Evolutionary conservation across 257 asterid genomes (phyloP), one percentile per base, ranked within the genome.

Genomic region (Nicotiana otophora): DNA sequence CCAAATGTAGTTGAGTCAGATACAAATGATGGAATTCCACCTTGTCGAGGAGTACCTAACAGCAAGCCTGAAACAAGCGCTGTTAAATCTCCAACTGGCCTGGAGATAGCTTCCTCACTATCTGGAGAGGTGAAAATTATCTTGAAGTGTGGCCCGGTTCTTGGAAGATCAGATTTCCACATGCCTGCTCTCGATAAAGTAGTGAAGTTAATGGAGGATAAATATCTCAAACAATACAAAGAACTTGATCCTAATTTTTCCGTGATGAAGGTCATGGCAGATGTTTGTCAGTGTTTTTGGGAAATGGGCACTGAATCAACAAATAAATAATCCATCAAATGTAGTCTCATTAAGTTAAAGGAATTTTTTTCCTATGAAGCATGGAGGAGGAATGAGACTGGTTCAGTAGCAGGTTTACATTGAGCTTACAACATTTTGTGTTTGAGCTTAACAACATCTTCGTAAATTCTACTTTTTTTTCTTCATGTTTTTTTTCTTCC

Each of bases 21-120:
- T 42, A 9, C 64, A 53, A 48, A 81, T 42, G 54, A 48, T 65
- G 72, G 42, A 80, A 26, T 30, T 60, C 72, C 83, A 23, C 46
- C 46, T 53, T 14, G 10, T 51, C 57, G 17, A 60, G 76, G 61
- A 34, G 77, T 65, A 81, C 65, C 83, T 64, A 75, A 75, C 8
- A 28, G 80, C 63, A 48, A 74, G 42, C 62, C 42, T 74, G 80
- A 74, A 74, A 48, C 11, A 14, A 61, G 4, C 58, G 28, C 75
- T 1, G 36, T 9, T 31, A 48, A 39, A 7, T 9, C 55, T 34
- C 20, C 75, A 11, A n/a, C 58, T 6, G 10, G 60, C 28, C 20
- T 80, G 34, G 82, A 80, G 82, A 62, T 80, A n/a, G 82, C 82
- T 80, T 80, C 82, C 39, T 64, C 72, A 64, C 69, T 26, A 60